Base-by-base conservation (phyloP, 208 protist genomes). In the Wallacemonas rigidus region DNA sequence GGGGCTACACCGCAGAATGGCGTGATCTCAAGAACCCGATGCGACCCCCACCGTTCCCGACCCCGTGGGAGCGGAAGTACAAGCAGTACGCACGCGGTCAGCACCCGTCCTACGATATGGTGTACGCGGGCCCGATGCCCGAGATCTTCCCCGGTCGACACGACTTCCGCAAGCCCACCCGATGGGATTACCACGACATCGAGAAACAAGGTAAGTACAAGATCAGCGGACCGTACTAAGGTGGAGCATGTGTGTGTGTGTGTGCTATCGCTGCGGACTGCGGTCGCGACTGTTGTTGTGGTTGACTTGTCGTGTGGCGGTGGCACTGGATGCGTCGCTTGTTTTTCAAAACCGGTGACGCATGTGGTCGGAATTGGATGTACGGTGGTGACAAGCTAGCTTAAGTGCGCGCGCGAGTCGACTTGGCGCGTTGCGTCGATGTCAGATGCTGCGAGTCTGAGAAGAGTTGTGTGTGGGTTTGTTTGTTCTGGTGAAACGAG, bases 41-140 rank as follows among this genome's bases (percentile, higher is more conserved):
- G 88, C 80, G 82, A 56, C 92, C 92, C 17, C 89, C 89, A 12
- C 82, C 84, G 74, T 95, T 97, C 78, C 92, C 92, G 1, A 77
- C 85, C 40, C 92, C 92, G 81, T 97, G 89, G 90, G 90, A 97
- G 69, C 79, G 88, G 51, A 95, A 95, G 86, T 97, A 97, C 79
- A 86, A 85, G 72, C 89, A 97, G 75, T 97, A 97, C 76, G 88
- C 89, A 14, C 88, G 92, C 17, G 92, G 92, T 3, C 89, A 95
- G 81, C 92, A 97, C 69, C 92, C 92, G 61, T 93, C 87, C 51
- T 97, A 97, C 77, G 92, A 97, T 71, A 95, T 95, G 89, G 83
- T 88, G 69, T 97, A 97, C 69, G 92, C 92, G 4, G 92, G 92
- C 1, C 92, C 92, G 35, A 95, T 95, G 88, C 92, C 92, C 36